phyloP scores from a whole-genome alignment of 331 rosid species.

The Stylosanthes scabra region DNA sequence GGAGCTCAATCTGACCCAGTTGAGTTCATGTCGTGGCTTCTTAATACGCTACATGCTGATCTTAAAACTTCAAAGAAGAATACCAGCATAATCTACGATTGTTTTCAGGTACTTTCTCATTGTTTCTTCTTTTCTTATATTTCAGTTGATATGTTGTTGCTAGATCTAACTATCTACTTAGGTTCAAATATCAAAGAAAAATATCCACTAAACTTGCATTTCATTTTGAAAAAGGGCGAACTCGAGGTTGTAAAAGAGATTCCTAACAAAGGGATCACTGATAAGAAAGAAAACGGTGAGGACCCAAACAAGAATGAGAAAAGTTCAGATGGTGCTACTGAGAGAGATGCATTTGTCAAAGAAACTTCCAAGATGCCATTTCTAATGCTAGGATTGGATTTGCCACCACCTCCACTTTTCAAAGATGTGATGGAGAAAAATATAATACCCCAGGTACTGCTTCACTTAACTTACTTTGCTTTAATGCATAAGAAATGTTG shows the following conservation, averaged over 20 bases:
- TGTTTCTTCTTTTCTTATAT: constrained; percentile 17
- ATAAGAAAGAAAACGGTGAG: constrained; percentile 66
- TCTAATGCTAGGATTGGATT: constrained; percentile 95
- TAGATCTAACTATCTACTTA: constrained; percentile 26
- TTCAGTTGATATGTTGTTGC: constrained; percentile 30
- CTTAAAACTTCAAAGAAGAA: constrained; percentile 81
- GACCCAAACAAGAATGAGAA: constrained; percentile 48
- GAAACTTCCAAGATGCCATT: constrained; percentile 89
- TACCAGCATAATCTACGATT: constrained; percentile 82
- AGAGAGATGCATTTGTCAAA: constrained; percentile 45
- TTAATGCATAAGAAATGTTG: constrained; percentile 13
- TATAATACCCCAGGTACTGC: constrained; percentile 90
- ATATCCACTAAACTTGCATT: constrained; percentile 5
- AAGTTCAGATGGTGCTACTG: constrained; percentile 56
- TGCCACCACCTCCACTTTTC: constrained; percentile 98
- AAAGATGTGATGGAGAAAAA: constrained; percentile 99
- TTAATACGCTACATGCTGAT: constrained; percentile 83
- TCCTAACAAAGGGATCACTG: constrained; percentile 61
- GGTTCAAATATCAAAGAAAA: background rate
- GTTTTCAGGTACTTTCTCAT: constrained; percentile 77
- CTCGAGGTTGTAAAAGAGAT: constrained; percentile 93
- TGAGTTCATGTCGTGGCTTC: constrained; percentile 98
- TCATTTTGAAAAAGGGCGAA: constrained; percentile 69
- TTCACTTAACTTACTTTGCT: constrained; percentile 14
- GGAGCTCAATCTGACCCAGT: constrained; percentile 97